phyloP scores from a whole-genome alignment of 1,139 yeast species.

The Taiozyma sp. region DNA sequence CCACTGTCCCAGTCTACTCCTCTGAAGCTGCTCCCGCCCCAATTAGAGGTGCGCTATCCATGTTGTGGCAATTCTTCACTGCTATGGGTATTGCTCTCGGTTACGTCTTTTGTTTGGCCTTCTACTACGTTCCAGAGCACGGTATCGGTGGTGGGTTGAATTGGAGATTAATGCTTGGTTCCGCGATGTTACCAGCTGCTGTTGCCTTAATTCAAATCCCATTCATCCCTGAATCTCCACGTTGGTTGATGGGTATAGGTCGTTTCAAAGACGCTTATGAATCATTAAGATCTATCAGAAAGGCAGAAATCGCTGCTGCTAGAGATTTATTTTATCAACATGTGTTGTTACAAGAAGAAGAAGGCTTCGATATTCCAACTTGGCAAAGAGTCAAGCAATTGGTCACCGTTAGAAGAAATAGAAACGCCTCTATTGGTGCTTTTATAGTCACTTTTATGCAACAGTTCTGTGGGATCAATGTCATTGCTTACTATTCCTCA shows the following conservation, averaged over 20 bases:
- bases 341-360: constrained; percentile 62
- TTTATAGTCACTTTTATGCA: constrained; percentile 87
- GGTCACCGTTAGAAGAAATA: constrained; percentile 69
- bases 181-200: constrained; percentile 71
- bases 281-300: constrained; percentile 46
- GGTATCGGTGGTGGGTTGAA: constrained; percentile 51
- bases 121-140: constrained; percentile 39
- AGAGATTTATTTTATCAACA: constrained; percentile 73
- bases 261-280: constrained; percentile 54
- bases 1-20: constrained; percentile 78
- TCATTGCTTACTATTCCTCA: constrained; percentile 78
- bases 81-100: constrained; percentile 87
- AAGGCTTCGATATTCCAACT: constrained; percentile 51
- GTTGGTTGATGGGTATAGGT: constrained; percentile 72
- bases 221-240: constrained; percentile 73
- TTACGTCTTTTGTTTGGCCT: constrained; percentile 65
- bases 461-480: constrained; percentile 90
- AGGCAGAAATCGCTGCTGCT: constrained; percentile 58
- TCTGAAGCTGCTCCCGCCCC: constrained; percentile 79
- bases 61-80: constrained; percentile 89
- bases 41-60: constrained; percentile 75
- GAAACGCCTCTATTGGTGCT: constrained; percentile 79
- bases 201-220: constrained; percentile 65
- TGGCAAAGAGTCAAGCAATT: constrained; percentile 48
- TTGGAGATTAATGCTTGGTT: constrained; percentile 82